Evolutionary conservation across 2,329 filamentous ascomycete genomes (phyloP).

Genomic region (Leptodontidium sp.): DNA sequence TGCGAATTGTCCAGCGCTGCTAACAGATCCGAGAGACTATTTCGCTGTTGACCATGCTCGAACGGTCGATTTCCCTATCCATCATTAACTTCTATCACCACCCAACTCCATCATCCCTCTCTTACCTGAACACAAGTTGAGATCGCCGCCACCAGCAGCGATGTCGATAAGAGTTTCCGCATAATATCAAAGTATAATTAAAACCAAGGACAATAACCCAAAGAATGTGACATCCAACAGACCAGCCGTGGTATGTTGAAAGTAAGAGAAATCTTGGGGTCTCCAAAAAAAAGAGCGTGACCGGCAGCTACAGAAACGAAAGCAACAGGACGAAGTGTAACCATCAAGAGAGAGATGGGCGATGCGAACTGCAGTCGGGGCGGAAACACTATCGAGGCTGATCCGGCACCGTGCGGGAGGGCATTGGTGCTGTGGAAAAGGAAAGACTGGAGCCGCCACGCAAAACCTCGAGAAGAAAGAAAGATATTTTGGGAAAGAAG

Average conservation of each 20-base stretch:
- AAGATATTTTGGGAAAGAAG: slow-evolving; percentile 23
- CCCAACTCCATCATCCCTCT: background rate
- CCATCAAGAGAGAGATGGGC: slow-evolving; percentile 23
- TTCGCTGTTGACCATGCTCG: slow-evolving; percentile 25
- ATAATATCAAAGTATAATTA: slow-evolving; percentile 32
- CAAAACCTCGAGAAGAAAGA: slow-evolving; percentile 29
- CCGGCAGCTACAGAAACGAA: slow-evolving; percentile 43
- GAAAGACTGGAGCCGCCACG: slow-evolving; percentile 35
- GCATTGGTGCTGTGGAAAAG: slow-evolving; percentile 39
- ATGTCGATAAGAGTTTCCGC: slow-evolving; percentile 38
- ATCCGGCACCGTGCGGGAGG: slow-evolving; percentile 38
- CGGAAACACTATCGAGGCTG: slow-evolving; percentile 38
- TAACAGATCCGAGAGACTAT: slow-evolving; percentile 38
- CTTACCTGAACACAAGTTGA: slow-evolving; percentile 39
- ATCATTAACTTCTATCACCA: slow-evolving; percentile 22
- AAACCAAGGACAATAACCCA: slow-evolving; percentile 25
- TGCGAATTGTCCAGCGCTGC: slow-evolving; percentile 34
- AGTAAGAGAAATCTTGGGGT: slow-evolving; percentile 32
- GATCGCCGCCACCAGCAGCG: slow-evolving; percentile 35
- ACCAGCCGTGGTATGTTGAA: slow-evolving; percentile 43
- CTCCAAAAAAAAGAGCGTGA: slow-evolving; percentile 39
- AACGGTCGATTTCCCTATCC: slow-evolving; percentile 28
- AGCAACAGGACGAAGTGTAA: slow-evolving; percentile 33
- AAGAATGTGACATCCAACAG: slow-evolving; percentile 38
- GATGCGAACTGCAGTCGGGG: slow-evolving; percentile 25